These are phyloP conservation scores for Pseudocercospora fuligena DNA, from an alignment of 2,329 filamentous ascomycete genomes.

Conservation along the genomic window DNA sequence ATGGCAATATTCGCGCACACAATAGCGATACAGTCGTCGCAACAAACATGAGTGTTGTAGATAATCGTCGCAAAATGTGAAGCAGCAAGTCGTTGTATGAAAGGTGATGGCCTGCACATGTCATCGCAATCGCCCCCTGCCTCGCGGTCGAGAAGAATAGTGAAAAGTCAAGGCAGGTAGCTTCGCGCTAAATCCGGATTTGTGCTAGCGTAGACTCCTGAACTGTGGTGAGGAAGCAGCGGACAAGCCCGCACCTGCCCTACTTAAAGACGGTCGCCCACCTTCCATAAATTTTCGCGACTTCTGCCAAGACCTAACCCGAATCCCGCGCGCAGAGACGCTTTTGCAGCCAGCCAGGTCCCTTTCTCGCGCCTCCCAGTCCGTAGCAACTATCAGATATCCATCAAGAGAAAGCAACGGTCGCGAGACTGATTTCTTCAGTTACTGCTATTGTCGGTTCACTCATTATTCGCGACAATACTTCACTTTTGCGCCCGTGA, in stretches of 20 bases:
- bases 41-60: background rate
- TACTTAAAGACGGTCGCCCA: background rate
- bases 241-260: background rate
- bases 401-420: constrained; percentile 11
- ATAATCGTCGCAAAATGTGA: background rate
- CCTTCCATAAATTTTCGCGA: background rate
- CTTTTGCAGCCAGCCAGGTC: background rate
- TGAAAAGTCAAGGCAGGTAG: background rate
- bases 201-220: background rate
- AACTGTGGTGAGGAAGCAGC: background rate
- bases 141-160: background rate
- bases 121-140: background rate
- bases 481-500: constrained; percentile 13
- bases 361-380: background rate
- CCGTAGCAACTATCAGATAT: constrained; percentile 12
- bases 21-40: background rate
- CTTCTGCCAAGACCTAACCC: background rate
- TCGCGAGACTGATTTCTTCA: constrained; percentile 12
- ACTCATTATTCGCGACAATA: background rate
- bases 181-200: background rate
- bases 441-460: background rate
- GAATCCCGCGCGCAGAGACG: background rate
- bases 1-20: background rate
- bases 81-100: background rate
- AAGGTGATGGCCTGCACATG: background rate